Base-by-base conservation (phyloP, 225 moss, liverwort and hornwort species). In the Physcomitrium patens region DNA sequence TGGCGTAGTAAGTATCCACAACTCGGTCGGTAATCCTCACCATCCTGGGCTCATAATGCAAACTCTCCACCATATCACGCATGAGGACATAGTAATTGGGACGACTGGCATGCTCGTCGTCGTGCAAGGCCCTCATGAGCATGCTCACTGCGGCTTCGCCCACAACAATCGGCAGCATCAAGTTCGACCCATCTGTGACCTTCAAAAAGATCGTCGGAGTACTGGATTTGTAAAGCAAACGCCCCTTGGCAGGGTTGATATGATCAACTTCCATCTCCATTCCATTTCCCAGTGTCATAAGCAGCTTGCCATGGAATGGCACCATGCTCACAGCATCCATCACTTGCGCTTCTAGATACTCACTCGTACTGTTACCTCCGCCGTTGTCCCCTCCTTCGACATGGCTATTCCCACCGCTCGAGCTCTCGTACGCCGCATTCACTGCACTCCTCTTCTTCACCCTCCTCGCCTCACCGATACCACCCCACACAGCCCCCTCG, bases 251-350 rank as follows among this genome's bases (percentile, higher is more conserved):
- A 15, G 94, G 94, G 67, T 96, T 94, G 44, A 94, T 88, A 11
- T 96, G 96, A 75, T 92, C 91, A 2, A 96, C 96, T 78, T 94
- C 96, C 88, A 94, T 87, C 82, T 96, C 94, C 82, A 86, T 92
- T 20, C 96, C 96, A 52, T 92, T 89, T 47, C 79, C 82, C 24
- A 96, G 76, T 4, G 89, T 90, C 94, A 96, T 96, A 42, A 89
- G 83, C 58, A 96, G 69, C 74, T 92, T 91, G n/a, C 96, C 96
- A 49, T 89, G 94, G 8, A 88, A 87, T 18, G 96, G 96, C 45
- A 94, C 92, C 96, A 96, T 94, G 78, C 92, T 94, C 73, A 94
- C 94, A 71, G 91, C 88, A 48, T 82, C 80, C 77, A 86, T 65
- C 11, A 82, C 89, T 74, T 78, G 78, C 56, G 86, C 69, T 67